Evolutionary conservation across 495 filamentous ascomycete genomes (phyloP).

Genomic region (Aspergillus mulundensis): DNA sequence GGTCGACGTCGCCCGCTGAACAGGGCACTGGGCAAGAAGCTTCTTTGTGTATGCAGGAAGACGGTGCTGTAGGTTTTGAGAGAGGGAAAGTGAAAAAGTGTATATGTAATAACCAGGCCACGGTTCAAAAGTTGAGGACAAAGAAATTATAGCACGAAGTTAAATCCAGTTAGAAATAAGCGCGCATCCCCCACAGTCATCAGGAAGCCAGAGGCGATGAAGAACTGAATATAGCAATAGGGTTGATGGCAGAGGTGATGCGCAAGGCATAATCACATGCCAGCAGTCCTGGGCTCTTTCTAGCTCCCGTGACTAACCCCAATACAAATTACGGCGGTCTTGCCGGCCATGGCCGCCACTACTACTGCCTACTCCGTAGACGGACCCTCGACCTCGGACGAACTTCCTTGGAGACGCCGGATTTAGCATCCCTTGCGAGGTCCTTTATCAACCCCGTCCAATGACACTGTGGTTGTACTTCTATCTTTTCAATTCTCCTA

Average conservation of each 20-base stretch:
- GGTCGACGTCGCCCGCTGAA: conserved; percentile 16
- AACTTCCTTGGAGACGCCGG: too few relatives aligned
- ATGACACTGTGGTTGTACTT: conserved; percentile 1
- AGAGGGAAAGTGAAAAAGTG: neutral
- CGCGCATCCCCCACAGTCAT: conserved; percentile 15
- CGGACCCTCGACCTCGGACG: too few relatives aligned
- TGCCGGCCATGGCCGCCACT: too few relatives aligned
- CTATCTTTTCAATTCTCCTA: conserved; percentile 12
- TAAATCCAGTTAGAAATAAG: conserved; percentile 4
- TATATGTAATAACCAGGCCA: too few relatives aligned
- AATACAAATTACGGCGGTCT: too few relatives aligned
- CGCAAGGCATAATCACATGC: too few relatives aligned
- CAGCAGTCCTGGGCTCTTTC: too few relatives aligned
- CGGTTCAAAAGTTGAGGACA: neutral
- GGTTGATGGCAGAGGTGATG: conserved; percentile 17
- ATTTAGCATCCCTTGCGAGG: neutral
- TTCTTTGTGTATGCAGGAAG: conserved; percentile 2
- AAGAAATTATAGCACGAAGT: conserved; percentile 7
- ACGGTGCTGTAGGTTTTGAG: neutral
- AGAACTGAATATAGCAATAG: conserved; percentile 23
- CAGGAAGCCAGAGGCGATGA: conserved; percentile 15
- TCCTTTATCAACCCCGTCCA: conserved; percentile 4
- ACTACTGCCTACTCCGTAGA: too few relatives aligned
- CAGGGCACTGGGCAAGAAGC: conserved; percentile 1
- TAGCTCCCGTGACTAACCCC: too few relatives aligned